Base-by-base conservation (phyloP, 768 basidiomycete genomes). In the Collybia nuda region DNA sequence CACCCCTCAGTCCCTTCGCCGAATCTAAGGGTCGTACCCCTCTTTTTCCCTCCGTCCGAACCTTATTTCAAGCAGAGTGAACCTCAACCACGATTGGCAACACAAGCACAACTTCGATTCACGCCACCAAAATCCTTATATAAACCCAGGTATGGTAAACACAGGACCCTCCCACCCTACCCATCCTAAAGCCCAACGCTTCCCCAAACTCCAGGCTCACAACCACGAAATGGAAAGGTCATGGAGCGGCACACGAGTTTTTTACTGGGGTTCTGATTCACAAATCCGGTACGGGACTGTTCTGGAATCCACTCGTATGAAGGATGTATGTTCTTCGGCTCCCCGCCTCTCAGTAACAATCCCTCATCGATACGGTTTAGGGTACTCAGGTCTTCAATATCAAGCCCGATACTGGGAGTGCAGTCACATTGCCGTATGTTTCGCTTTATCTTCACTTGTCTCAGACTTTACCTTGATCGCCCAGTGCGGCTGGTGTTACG, bases 231-330 rank as follows among this genome's bases (percentile, higher is more conserved):
- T 40, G 36, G 50, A 41, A 18, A 57, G 50, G 24, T 44, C 54
- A 14, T 59, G 59, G 59, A 57, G 19, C 32, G 64, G 62, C 15
- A 52, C 39, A 23, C 53, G 57, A 37, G 62, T 65, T 44, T 61
- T 59, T 54, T 62, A 58, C 51, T 65, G 62, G 62, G 50, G 58
- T 21, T 51, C 57, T 17, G 47, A 54, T 56, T 49, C 56, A 40
- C 54, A 52, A 32, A 51, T 60, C 23, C 52, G 54, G 35, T 65
- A 65, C 50, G 64, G 64, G 17, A 62, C 56, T 2, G 60, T 65
- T 2, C 28, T 60, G 22, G 54, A 54, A 39, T 29, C 52, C 28
- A 53, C 46, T 19, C 50, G 51, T 19, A 48, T 52, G 36, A 42
- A 46, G n/a, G 60, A 63, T 47, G 62, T 63, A 29, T 51, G 35